These are phyloP conservation scores for Boletellus emodensis DNA, from an alignment of 768 basidiomycete species.

Conservation along the genomic window DNA sequence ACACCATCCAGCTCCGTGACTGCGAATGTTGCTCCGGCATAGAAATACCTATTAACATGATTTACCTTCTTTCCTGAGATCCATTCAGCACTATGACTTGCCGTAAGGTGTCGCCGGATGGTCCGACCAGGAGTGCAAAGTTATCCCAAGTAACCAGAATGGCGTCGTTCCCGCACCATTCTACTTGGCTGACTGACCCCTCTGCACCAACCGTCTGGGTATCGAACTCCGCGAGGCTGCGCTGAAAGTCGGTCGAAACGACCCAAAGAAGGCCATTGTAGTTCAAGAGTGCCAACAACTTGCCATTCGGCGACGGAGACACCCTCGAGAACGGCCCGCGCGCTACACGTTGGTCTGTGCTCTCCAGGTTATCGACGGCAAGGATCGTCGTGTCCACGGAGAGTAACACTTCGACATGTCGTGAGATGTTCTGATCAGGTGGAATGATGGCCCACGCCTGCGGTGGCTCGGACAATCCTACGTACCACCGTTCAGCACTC, in stretches of 20 bases:
- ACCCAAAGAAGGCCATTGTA: slow-evolving; percentile 77
- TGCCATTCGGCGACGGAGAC: slow-evolving; percentile 90
- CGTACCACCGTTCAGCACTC: slow-evolving; percentile 3
- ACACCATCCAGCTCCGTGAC: slow-evolving; percentile 89
- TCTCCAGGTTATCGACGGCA: slow-evolving; percentile 85
- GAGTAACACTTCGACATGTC: slow-evolving; percentile 86
- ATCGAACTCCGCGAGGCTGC: slow-evolving; percentile 84
- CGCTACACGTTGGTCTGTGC: slow-evolving; percentile 80
- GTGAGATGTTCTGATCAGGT: slow-evolving; percentile 82
- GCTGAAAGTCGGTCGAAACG: slow-evolving; percentile 90
- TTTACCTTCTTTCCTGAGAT: slow-evolving; percentile 7
- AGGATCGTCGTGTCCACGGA: slow-evolving; percentile 78
- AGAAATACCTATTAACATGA: slow-evolving; percentile 60
- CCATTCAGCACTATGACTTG: slow-evolving; percentile 36
- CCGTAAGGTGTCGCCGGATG: slow-evolving; percentile 83
- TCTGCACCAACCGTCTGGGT: slow-evolving; percentile 55
- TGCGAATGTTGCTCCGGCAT: slow-evolving; percentile 69
- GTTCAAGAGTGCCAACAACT: slow-evolving; percentile 82
- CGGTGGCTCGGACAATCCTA: slow-evolving; percentile 76
- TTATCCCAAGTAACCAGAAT: slow-evolving; percentile 82
- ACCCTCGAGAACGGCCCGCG: slow-evolving; percentile 88
- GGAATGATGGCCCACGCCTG: slow-evolving; percentile 86
- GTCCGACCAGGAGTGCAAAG: slow-evolving; percentile 82
- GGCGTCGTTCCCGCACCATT: slow-evolving; percentile 97
- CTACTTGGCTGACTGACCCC: slow-evolving; percentile 64